Percentiles rank a stretch among this genome's conserved stretches.
Evolutionary conservation across 75 land plant genomes (phyloP).

Genomic region (Selaginella tamariscina): DNA sequence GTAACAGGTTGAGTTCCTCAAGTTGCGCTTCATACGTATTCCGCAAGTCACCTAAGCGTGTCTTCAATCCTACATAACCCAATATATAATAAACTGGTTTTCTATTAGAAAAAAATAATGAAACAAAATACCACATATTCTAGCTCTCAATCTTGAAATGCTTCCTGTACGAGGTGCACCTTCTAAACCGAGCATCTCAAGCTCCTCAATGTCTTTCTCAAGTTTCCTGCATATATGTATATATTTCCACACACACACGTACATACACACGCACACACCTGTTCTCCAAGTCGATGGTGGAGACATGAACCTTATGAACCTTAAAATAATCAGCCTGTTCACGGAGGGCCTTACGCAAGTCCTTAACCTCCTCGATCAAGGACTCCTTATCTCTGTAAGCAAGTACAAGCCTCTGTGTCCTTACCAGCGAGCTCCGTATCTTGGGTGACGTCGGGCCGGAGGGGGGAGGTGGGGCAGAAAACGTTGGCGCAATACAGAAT

Average conservation of each 20-base stretch:
- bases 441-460: not conserved
- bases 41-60: conserved; percentile 1
- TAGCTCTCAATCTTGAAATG: not conserved
- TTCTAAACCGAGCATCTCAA: conserved; percentile 6
- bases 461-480: not conserved
- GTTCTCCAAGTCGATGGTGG: conserved; percentile 22
- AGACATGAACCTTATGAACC: conserved; percentile 22
- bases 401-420: conserved; percentile 2
- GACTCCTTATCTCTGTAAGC: not conserved
- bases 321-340: conserved; percentile 9
- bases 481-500: conserved; percentile 6
- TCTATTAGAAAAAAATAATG: not conserved
- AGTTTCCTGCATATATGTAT: conserved; percentile 10
- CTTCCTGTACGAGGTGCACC: conserved; percentile 7
- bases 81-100: not conserved
- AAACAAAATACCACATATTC: not conserved
- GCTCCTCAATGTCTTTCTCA: conserved; percentile 5
- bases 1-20: not conserved
- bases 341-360: not conserved
- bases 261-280: too few relatives aligned
- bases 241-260: too few relatives aligned
- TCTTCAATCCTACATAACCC: conserved; percentile 5
- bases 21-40: conserved; percentile 2
- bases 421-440: not conserved
- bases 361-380: conserved; percentile 6